Evolutionary conservation across 306 rosid species (phyloP), one percentile per base, ranked within the genome.

Genomic region (Prunus kanzakura): DNA sequence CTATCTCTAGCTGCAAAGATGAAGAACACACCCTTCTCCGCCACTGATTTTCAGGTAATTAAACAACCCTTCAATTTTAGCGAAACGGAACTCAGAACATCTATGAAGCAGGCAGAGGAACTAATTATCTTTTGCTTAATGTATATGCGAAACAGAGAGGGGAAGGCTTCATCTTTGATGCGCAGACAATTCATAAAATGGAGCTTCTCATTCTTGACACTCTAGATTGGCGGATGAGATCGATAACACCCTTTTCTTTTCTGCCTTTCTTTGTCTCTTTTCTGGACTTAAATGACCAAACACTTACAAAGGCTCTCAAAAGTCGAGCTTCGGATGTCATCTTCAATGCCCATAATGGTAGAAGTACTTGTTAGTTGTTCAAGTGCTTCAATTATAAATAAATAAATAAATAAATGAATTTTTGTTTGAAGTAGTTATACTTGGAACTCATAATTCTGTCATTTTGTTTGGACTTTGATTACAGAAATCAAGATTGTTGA

Each of bases 241-340:
- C 93, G 35, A 81, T 88, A 11, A 92, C 96, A 29, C 97, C 97
- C 12, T 90, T 92, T 67, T 84, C 91, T 49, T 92, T 92, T 81
- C 71, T 90, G 80, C 50, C 81, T 60, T 90, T 84, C 88, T 88
- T 90, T 43, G 15, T 85, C 46, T 84, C 89, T 68, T 76, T 75
- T 49, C 69, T 84, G 38, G 85, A 88, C 23, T 63, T 88, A 30
- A 80, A 84, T 41, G 87, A 84, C 43, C 83, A 72, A 54, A 46
- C 87, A 69, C 55, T 74, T n/a, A 76, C 71, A 50, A 82, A 77
- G 82, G 84, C 82, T 74, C 88, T 88, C 62, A 85, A 87, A 82
- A 41, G 54, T 64, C 67, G 89, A 85, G 90, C 96, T 85, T 81
- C 88, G 49, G 82, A 81, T 72, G 77, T 87, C 14, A 88, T 92